phyloP scores from a whole-genome alignment of 2,329 filamentous ascomycete species.

The Pseudogymnoascus sp. region DNA sequence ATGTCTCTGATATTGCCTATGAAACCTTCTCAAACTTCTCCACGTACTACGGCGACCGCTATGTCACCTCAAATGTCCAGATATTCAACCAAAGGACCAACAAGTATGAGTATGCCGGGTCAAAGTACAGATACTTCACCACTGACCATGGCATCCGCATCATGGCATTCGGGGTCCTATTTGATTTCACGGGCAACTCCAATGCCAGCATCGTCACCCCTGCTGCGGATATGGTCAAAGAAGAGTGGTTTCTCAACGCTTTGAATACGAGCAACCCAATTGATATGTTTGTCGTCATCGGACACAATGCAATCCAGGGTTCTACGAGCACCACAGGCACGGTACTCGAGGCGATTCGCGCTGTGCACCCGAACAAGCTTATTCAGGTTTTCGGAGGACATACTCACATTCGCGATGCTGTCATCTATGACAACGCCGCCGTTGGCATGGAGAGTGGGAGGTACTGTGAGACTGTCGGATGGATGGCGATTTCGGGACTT shows the following conservation, averaged over 20 bases:
- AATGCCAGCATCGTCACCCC: slow-evolving; percentile 82
- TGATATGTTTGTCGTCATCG: slow-evolving; percentile 78
- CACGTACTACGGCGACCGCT: slow-evolving; percentile 70
- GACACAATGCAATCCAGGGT: slow-evolving; percentile 68
- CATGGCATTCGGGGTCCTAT: slow-evolving; percentile 87
- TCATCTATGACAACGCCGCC: slow-evolving; percentile 67
- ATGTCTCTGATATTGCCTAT: slow-evolving; percentile 68
- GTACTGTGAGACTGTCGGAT: slow-evolving; percentile 93
- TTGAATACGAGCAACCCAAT: slow-evolving; percentile 69
- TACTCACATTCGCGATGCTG: slow-evolving; percentile 78
- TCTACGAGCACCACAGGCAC: slow-evolving; percentile 63
- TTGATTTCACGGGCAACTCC: slow-evolving; percentile 83
- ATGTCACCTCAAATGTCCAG: slow-evolving; percentile 88
- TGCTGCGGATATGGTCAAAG: slow-evolving; percentile 71
- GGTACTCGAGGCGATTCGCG: slow-evolving; percentile 69
- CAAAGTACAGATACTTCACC: slow-evolving; percentile 78
- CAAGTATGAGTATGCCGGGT: slow-evolving; percentile 64
- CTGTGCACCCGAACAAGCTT: slow-evolving; percentile 68
- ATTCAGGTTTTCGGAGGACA: slow-evolving; percentile 92
- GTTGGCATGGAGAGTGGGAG: slow-evolving; percentile 78
- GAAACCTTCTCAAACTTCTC: slow-evolving; percentile 74
- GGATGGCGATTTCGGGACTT: slow-evolving; percentile 71
- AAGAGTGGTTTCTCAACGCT: slow-evolving; percentile 82
- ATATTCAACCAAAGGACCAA: slow-evolving; percentile 54
- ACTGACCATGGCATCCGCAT: slow-evolving; percentile 79